Conservation (phyloP, 2,329 filamentous ascomycete genomes). For the Fusarium aywerte region DNA sequence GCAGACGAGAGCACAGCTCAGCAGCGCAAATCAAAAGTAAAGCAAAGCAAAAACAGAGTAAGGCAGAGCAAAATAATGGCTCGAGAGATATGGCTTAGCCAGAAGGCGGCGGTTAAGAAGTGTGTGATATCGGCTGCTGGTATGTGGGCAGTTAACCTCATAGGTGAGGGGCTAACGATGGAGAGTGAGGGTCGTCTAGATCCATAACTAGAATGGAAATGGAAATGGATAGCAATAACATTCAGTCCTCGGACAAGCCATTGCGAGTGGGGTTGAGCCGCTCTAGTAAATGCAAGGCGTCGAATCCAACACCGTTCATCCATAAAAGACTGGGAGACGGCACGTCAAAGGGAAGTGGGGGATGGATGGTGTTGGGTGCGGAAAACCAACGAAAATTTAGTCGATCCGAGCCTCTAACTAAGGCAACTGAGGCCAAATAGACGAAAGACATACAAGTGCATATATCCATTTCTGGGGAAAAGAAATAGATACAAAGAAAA, state of each 20-base stretch:
- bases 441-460: constrained; percentile 2
- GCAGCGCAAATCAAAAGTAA: background rate
- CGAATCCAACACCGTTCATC: constrained; percentile 20
- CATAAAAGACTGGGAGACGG: constrained; percentile 12
- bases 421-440: background rate
- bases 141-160: constrained; percentile 45
- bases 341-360: constrained; percentile 26
- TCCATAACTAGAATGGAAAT: constrained; percentile 8
- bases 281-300: constrained; percentile 39
- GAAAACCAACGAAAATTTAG: constrained; percentile 30
- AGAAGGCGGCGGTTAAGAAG: constrained; percentile 33
- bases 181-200: constrained; percentile 33
- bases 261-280: constrained; percentile 32
- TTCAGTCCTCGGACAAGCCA: constrained; percentile 25
- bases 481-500: background rate
- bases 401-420: constrained; percentile 1
- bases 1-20: background rate
- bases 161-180: constrained; percentile 43
- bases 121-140: constrained; percentile 41
- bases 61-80: constrained; percentile 11
- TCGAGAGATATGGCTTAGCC: constrained; percentile 28
- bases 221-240: background rate
- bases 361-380: constrained; percentile 41
- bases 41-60: background rate
- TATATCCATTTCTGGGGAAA: background rate